Evolutionary conservation across 768 basidiomycete genomes (phyloP).

Genomic region (Tylopilus plumbeoviolaceoides): DNA sequence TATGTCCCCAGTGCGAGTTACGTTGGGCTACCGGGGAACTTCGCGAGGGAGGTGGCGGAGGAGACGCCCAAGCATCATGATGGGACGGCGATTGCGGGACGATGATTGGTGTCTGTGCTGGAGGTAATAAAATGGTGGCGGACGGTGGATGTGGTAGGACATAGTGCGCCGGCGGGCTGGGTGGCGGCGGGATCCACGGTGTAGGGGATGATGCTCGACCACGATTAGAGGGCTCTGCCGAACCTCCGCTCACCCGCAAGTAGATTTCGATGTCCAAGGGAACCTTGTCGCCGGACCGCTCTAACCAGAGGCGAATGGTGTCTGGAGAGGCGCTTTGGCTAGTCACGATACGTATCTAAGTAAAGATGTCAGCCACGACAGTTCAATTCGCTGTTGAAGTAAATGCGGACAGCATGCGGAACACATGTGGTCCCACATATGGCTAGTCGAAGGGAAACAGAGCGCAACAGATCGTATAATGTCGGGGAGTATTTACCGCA

Average conservation of each 20-base stretch:
- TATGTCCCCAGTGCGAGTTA: slow-evolving; percentile 74
- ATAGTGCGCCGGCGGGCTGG: slow-evolving; percentile 37
- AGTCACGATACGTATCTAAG: slow-evolving; percentile 70
- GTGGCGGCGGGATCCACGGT: slow-evolving; percentile 29
- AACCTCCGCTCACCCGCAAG: slow-evolving; percentile 46
- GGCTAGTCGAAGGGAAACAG: neutral
- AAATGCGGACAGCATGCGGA: slow-evolving; percentile 3
- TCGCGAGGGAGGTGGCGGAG: slow-evolving; percentile 25
- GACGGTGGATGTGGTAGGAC: slow-evolving; percentile 31
- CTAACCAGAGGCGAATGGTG: slow-evolving; percentile 78
- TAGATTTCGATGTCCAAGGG: slow-evolving; percentile 81
- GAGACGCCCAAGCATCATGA: slow-evolving; percentile 38
- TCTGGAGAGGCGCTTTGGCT: slow-evolving; percentile 69
- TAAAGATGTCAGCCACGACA: slow-evolving; percentile 1
- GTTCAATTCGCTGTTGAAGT: neutral
- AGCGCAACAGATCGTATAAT: neutral
- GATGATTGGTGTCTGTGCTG: slow-evolving; percentile 41
- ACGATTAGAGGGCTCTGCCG: slow-evolving; percentile 21
- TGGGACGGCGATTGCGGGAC: slow-evolving; percentile 42
- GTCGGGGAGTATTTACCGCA: slow-evolving; percentile 2
- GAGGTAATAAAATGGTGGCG: slow-evolving; percentile 31
- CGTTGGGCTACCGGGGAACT: slow-evolving; percentile 34
- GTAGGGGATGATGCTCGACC: slow-evolving; percentile 28
- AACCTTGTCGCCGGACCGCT: slow-evolving; percentile 65
- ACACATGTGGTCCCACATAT: neutral